phyloP scores from a whole-genome alignment of 2,329 filamentous ascomycete genomes.

The Fusarium dimerum region DNA sequence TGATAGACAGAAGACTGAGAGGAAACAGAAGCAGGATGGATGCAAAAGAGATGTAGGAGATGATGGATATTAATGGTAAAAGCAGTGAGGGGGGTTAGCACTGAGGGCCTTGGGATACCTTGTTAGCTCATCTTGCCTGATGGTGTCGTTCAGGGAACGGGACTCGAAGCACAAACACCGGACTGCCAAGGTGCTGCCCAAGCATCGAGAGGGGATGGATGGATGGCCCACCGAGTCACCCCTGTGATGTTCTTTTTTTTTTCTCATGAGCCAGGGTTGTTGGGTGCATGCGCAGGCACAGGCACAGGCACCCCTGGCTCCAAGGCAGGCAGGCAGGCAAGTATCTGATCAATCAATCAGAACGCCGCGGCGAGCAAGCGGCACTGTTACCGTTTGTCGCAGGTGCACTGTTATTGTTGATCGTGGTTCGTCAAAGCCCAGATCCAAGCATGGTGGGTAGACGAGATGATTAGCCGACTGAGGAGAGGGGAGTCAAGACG shows the following conservation, averaged over 20 bases:
- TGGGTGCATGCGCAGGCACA: not conserved
- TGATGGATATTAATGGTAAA: conserved; percentile 31
- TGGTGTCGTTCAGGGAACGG: conserved; percentile 20
- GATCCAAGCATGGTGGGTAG: not conserved
- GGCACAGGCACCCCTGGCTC: not conserved
- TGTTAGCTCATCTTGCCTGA: conserved; percentile 20
- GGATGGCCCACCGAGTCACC: conserved; percentile 24
- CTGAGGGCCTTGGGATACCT: conserved; percentile 22
- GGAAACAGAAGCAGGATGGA: conserved; percentile 11
- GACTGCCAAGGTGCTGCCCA: conserved; percentile 24
- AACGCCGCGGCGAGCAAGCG: not conserved
- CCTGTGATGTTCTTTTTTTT: conserved; percentile 22
- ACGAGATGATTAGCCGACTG: not conserved
- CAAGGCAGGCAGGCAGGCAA: not conserved
- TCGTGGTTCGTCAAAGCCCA: not conserved
- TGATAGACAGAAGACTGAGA: conserved; percentile 24
- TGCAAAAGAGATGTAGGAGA: conserved; percentile 21
- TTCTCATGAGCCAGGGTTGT: conserved; percentile 12
- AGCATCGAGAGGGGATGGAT: conserved; percentile 8
- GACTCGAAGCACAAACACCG: conserved; percentile 28
- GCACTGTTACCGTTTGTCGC: too few relatives aligned
- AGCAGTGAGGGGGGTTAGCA: conserved; percentile 20
- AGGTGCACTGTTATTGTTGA: not conserved
- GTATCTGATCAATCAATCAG: not conserved
- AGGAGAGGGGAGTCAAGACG: not conserved